These are phyloP conservation scores for Solanum hybrid DNA, from an alignment of 305 asterid genomes.

Conservation along the genomic window DNA sequence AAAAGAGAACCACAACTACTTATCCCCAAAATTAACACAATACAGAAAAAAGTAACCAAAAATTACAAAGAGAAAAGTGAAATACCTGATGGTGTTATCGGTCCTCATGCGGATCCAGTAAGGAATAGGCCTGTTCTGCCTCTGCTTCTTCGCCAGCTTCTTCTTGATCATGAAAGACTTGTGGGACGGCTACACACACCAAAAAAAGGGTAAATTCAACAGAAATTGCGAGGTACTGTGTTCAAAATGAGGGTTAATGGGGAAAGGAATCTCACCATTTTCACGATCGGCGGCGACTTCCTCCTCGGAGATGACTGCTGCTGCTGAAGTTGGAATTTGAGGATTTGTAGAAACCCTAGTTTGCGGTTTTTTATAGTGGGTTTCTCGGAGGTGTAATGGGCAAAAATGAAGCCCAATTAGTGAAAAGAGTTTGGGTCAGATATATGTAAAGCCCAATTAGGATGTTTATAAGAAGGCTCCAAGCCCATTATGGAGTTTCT, in stretches of 20 bases:
- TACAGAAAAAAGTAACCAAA: not conserved
- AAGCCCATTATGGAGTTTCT: not conserved
- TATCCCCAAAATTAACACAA: not conserved
- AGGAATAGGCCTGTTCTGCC: constrained; percentile 37
- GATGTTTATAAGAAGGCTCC: not conserved
- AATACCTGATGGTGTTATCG: constrained; percentile 29
- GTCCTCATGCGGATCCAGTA: constrained; percentile 34
- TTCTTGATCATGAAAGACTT: constrained; percentile 36
- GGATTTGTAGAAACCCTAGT: constrained; percentile 14
- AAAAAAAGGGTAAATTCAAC: not conserved
- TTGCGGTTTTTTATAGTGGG: not conserved
- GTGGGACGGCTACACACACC: constrained; percentile 25
- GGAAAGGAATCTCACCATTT: not conserved
- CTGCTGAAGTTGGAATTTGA: not conserved
- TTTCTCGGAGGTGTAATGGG: not conserved
- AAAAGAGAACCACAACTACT: not conserved
- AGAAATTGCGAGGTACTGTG: not conserved
- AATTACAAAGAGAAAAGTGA: not conserved
- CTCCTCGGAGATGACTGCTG: not conserved
- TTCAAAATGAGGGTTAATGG: not conserved
- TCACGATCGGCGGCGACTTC: not conserved
- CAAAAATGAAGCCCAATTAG: not conserved
- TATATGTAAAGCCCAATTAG: not conserved
- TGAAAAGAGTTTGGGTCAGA: not conserved
- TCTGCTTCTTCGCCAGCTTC: constrained; percentile 35